Base-by-base conservation (phyloP, 179 eudicot genomes). In the Beta macrorhiza region DNA sequence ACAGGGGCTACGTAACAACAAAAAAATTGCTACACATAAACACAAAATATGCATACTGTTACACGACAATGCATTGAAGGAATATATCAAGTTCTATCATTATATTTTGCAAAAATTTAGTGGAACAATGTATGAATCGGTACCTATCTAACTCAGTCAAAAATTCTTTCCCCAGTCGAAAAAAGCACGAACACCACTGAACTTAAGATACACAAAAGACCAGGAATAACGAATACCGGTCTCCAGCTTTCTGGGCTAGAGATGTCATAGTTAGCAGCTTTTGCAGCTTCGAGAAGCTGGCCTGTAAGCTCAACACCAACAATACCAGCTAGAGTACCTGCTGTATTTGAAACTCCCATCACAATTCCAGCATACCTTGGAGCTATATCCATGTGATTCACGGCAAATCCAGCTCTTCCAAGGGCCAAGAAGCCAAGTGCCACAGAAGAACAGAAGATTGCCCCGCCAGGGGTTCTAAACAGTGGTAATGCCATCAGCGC, bases 371-470 rank as follows among this genome's bases (percentile, higher is more conserved):
- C 98, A 79, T 91, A 95, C 76, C 97, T 89, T 1, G 98, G 98
- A 83, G 98, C 98, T 81, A 95, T 88, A 82, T 95, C 98, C 98
- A 95, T 95, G 85, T 95, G 98, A 86, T 95, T 95, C 62, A 95
- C 93, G 0, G 98, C 98, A 89, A 95, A 95, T n/a, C 98, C 98
- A 52, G 97, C 98, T 88, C 98, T 88, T 55, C 97, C 98, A 16
- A 95, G 89, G 12, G 98, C 97, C 91, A 95, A 86, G 84, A 92
- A 95, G 55, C 98, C 98, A 37, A 95, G 92, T 73, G 97, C 98
- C 71, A 95, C 89, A 14, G 98, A 93, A 62, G 97, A 95, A 86
- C 97, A 93, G 75, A 92, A 85, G 75, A 95, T 89, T 1, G 92
- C 97, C 57, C 98, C 98, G 56, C 88, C 85, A 49, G 97, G 71